Percentiles rank a stretch among this genome's conserved stretches.
Conservation (phyloP, 306 rosid species). For the Quercus mongolica region DNA sequence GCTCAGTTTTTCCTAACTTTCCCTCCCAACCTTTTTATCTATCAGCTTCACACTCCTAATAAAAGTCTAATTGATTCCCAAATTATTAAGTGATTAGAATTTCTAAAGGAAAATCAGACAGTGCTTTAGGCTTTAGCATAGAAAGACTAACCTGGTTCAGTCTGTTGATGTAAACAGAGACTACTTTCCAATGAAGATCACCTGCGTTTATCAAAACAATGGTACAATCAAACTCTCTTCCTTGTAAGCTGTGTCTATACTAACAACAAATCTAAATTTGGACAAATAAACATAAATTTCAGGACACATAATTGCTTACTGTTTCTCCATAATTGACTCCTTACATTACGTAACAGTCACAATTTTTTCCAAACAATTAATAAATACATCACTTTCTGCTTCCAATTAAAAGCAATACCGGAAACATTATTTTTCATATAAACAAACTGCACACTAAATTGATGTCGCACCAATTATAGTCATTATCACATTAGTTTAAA, state of each 20-base stretch:
- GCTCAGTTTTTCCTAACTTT: slow-evolving; percentile 19
- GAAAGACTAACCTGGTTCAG: slow-evolving; percentile 64
- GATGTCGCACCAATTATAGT: too few species aligned
- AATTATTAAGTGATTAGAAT: slow-evolving; percentile 34
- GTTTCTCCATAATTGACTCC: not conserved
- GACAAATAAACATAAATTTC: not conserved
- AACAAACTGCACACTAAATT: not conserved
- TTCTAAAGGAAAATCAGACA: not conserved
- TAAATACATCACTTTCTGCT: too few species aligned
- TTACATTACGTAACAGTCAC: not conserved
- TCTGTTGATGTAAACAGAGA: slow-evolving; percentile 77
- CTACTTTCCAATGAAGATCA: slow-evolving; percentile 96
- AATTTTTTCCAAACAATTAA: too few species aligned
- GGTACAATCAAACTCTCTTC: not conserved
- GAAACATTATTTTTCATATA: not conserved
- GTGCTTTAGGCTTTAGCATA: not conserved
- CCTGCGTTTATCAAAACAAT: slow-evolving; percentile 42
- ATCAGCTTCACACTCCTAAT: slow-evolving; percentile 37
- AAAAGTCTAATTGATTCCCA: slow-evolving; percentile 42
- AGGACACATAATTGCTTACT: too few species aligned
- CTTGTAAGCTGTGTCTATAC: not conserved
- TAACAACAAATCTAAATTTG: not conserved
- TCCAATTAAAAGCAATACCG: not conserved
- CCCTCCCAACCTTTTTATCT: slow-evolving; percentile 21
- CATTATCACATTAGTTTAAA: too few species aligned